These are phyloP conservation scores for Annulohypoxylon moriforme DNA, from an alignment of 495 filamentous ascomycete species.

Conservation along the genomic window DNA sequence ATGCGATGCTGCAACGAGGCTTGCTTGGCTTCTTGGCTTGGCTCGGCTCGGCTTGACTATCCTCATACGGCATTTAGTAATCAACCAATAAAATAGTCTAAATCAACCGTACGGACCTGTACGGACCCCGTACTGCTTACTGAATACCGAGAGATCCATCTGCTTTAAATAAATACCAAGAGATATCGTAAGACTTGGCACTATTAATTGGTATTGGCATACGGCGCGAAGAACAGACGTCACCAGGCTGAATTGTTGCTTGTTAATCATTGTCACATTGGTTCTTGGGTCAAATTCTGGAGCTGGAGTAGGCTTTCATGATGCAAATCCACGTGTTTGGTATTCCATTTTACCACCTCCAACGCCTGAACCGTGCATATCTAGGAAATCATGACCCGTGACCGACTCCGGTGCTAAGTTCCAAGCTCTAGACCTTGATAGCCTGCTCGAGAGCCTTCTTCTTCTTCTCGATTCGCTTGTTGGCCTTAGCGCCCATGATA, in stretches of 20 bases:
- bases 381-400: slow-evolving; percentile 43
- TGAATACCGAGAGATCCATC: slow-evolving; percentile 20
- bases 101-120: slow-evolving; percentile 13
- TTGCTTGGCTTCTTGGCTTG: slow-evolving; percentile 35
- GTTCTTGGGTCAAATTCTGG: slow-evolving; percentile 41
- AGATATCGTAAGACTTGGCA: slow-evolving; percentile 25
- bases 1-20: slow-evolving; percentile 31
- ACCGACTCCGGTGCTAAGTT: slow-evolving; percentile 27
- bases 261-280: slow-evolving; percentile 46
- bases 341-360: slow-evolving; percentile 53
- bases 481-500: slow-evolving; percentile 99
- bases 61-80: slow-evolving; percentile 34
- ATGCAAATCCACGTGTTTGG: slow-evolving; percentile 51
- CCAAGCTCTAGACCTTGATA: slow-evolving; percentile 87
- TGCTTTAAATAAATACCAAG: slow-evolving; percentile 24
- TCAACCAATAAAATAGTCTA: neutral
- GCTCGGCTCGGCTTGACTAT: slow-evolving; percentile 34
- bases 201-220: slow-evolving; percentile 20
- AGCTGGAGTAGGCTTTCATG: slow-evolving; percentile 39
- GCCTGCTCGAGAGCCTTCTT: slow-evolving; percentile 91
- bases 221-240: slow-evolving; percentile 8
- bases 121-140: neutral
- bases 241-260: neutral
- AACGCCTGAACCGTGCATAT: slow-evolving; percentile 51
- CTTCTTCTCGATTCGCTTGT: slow-evolving; percentile 93